Percentiles rank a stretch among this genome's conserved stretches.
Evolutionary conservation across 1,284 basidiomycete species (phyloP).

Genomic region (Marasmius sp.): DNA sequence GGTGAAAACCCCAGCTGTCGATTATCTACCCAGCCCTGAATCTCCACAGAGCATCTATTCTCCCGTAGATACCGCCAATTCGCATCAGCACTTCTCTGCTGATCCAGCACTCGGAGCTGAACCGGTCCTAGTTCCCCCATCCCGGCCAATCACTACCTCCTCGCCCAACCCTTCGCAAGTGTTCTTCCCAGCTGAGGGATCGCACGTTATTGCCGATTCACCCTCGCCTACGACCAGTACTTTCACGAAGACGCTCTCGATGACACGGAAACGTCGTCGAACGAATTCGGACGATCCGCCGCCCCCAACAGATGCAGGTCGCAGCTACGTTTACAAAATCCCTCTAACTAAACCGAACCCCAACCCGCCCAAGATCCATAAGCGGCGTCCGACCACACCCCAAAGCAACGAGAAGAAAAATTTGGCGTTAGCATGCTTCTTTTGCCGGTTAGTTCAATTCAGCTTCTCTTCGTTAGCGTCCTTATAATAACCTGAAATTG

Average conservation of each 20-base stretch:
- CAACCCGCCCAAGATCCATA: constrained; percentile 6
- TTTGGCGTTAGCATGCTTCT: constrained; percentile 27
- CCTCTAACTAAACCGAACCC: constrained; percentile 11
- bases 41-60: constrained; percentile 2
- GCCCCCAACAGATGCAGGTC: constrained; percentile 1
- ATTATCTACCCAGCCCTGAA: constrained; percentile 4
- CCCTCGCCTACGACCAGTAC: background rate
- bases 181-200: background rate
- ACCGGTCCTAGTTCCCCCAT: background rate
- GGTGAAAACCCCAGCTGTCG: background rate
- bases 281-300: constrained; percentile 2
- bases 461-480: background rate
- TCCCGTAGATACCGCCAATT: constrained; percentile 2
- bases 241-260: constrained; percentile 1
- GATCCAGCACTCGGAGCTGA: background rate
- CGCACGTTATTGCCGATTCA: background rate
- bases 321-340: constrained; percentile 14
- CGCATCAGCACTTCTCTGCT: constrained; percentile 2
- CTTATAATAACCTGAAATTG: background rate
- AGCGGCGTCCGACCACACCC: constrained; percentile 10
- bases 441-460: constrained; percentile 22
- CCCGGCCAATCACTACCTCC: background rate
- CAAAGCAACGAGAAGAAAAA: constrained; percentile 23
- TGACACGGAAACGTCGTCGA: constrained; percentile 6
- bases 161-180: background rate